Conservation (phyloP, 108 stramenopile species). For the Skeletonema grethae region DNA sequence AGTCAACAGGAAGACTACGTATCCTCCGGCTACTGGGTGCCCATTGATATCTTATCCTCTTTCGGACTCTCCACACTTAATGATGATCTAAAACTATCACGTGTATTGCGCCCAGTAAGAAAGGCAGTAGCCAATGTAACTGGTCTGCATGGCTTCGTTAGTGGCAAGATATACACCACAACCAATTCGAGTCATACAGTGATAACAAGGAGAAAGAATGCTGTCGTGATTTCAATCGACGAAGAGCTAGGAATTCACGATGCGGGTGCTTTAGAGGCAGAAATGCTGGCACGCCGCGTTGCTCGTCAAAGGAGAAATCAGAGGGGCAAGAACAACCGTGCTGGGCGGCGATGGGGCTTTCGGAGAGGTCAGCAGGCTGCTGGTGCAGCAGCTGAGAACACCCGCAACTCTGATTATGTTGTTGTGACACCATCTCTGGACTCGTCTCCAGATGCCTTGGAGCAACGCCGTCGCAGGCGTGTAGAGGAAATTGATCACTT, state of each 20-base stretch:
- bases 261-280: slow-evolving; percentile 33
- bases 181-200: neutral
- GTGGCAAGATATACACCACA: slow-evolving; percentile 58
- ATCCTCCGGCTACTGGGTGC: slow-evolving; percentile 31
- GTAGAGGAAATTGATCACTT: slow-evolving; percentile 80
- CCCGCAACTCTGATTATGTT: slow-evolving; percentile 27
- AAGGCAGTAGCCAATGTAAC: slow-evolving; percentile 69
- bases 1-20: slow-evolving; percentile 1
- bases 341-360: slow-evolving; percentile 43
- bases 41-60: slow-evolving; percentile 51
- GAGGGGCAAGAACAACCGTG: slow-evolving; percentile 8
- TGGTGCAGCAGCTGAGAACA: neutral
- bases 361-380: slow-evolving; percentile 26
- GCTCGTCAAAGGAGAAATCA: slow-evolving; percentile 17
- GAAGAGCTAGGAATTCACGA: slow-evolving; percentile 47
- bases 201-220: slow-evolving; percentile 14
- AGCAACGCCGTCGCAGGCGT: slow-evolving; percentile 55
- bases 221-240: slow-evolving; percentile 48
- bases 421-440: slow-evolving; percentile 37
- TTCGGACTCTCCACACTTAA: slow-evolving; percentile 48
- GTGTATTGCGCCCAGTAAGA: slow-evolving; percentile 62
- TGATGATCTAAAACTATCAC: slow-evolving; percentile 52
- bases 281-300: slow-evolving; percentile 35
- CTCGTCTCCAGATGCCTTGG: slow-evolving; percentile 48
- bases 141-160: slow-evolving; percentile 82